Evolutionary conservation across 2,329 filamentous ascomycete genomes (phyloP).

Genomic region (Sporothrix dimorphospora): DNA sequence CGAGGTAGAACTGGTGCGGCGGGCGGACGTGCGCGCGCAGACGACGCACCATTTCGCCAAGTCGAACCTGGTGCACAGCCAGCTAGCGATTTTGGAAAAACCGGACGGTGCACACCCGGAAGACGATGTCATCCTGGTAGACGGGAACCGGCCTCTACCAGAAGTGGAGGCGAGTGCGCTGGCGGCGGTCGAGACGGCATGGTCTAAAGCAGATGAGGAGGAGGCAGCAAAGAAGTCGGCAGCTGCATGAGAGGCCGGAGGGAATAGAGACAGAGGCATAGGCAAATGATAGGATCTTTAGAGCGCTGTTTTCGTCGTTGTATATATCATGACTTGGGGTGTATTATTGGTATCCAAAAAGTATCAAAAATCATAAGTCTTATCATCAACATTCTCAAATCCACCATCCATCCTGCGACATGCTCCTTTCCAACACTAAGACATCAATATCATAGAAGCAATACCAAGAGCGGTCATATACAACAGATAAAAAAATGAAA

Average conservation of each 20-base stretch:
- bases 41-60: conserved; percentile 70
- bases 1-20: conserved; percentile 63
- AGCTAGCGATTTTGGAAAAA: conserved; percentile 69
- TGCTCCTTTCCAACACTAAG: background rate
- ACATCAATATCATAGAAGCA: background rate
- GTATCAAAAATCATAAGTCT: too few relatives aligned
- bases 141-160: conserved; percentile 21
- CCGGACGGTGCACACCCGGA: conserved; percentile 48
- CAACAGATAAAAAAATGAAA: background rate
- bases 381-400: too few relatives aligned
- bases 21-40: conserved; percentile 61
- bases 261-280: too few relatives aligned
- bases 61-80: conserved; percentile 71
- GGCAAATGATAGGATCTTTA: background rate
- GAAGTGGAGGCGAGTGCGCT: conserved; percentile 27
- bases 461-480: background rate
- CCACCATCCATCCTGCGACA: too few relatives aligned
- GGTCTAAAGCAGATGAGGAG: conserved; percentile 9
- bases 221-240: background rate
- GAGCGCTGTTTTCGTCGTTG: too few relatives aligned
- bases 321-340: too few relatives aligned
- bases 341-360: background rate
- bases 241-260: background rate
- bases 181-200: conserved; percentile 21
- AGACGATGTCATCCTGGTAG: conserved; percentile 32